Evolutionary conservation across 2,329 filamentous ascomycete species (phyloP).

Genomic region (Fusarium temperatum): DNA sequence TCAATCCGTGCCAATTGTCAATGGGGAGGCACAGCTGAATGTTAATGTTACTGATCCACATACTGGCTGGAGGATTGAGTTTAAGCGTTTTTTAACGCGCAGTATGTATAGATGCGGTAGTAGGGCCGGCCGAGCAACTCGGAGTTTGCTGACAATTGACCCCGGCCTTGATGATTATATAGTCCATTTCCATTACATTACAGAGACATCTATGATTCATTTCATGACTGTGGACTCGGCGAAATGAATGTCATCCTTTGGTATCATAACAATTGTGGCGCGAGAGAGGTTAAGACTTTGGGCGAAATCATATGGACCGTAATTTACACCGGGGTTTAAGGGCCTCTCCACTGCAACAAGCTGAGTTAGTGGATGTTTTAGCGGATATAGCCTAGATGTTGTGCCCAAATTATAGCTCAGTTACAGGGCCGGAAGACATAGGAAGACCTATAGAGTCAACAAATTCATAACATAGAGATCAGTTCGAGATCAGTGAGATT

Average conservation of each 20-base stretch:
- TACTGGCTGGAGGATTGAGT: too few relatives aligned
- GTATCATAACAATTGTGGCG: too few relatives aligned
- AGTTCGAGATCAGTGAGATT: not conserved
- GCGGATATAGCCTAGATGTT: rapidly evolving
- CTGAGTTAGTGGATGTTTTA: not conserved
- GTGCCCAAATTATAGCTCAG: not conserved
- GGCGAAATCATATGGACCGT: not conserved
- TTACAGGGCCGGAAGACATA: not conserved
- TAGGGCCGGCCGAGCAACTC: too few relatives aligned
- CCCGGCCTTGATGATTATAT: not conserved
- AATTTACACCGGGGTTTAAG: not conserved
- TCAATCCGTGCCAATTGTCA: too few relatives aligned
- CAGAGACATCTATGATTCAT: rapidly evolving
- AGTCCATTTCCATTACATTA: rapidly evolving
- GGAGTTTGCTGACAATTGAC: not conserved
- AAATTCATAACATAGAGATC: not conserved
- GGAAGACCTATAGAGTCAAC: not conserved
- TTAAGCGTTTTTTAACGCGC: too few relatives aligned
- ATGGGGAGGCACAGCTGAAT: too few relatives aligned
- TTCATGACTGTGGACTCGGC: not conserved
- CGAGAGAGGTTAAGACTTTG: not conserved
- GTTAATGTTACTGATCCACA: too few relatives aligned
- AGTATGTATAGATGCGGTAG: too few relatives aligned
- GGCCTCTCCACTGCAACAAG: not conserved
- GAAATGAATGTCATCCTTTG: not conserved